Evolutionary conservation across 1,284 basidiomycete species (phyloP).

Genomic region (Austroboletus novae-zelandiae): DNA sequence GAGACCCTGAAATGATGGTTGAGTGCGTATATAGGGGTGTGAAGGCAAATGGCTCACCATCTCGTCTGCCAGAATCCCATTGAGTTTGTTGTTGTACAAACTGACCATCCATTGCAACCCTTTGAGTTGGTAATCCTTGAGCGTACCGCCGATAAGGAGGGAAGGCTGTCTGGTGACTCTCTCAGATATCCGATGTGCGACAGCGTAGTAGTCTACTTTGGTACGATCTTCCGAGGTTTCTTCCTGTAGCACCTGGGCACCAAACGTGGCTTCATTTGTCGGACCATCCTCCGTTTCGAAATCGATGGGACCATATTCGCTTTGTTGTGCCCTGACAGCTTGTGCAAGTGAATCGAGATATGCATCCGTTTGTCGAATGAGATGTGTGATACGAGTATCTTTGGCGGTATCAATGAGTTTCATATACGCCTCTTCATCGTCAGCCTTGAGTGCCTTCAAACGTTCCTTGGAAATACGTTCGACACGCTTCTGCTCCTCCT

Average conservation of each 20-base stretch:
- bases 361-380: slow-evolving; percentile 90
- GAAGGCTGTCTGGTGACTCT: slow-evolving; percentile 81
- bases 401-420: slow-evolving; percentile 99
- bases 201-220: slow-evolving; percentile 96
- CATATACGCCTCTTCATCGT: slow-evolving; percentile 99
- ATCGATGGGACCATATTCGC: slow-evolving; percentile 58
- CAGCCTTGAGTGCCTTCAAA: slow-evolving; percentile 95
- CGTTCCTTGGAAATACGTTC: slow-evolving; percentile 97
- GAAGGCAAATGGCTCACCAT: slow-evolving; percentile 63
- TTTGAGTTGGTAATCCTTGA: slow-evolving; percentile 94
- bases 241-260: slow-evolving; percentile 62
- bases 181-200: slow-evolving; percentile 93
- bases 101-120: slow-evolving; percentile 98
- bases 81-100: slow-evolving; percentile 97
- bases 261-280: slow-evolving; percentile 87
- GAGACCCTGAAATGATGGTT: slow-evolving; percentile 67
- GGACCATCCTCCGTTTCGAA: slow-evolving; percentile 68
- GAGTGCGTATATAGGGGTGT: slow-evolving; percentile 8
- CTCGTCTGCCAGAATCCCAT: slow-evolving; percentile 96
- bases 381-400: slow-evolving; percentile 97
- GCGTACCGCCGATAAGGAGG: slow-evolving; percentile 79
- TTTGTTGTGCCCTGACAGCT: slow-evolving; percentile 94
- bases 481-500: slow-evolving; percentile 98
- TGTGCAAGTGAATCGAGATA: slow-evolving; percentile 96
- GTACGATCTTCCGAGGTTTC: slow-evolving; percentile 62